Evolutionary conservation across 495 filamentous ascomycete genomes (phyloP).

Genomic region (Aspergillus sclerotioniger): DNA sequence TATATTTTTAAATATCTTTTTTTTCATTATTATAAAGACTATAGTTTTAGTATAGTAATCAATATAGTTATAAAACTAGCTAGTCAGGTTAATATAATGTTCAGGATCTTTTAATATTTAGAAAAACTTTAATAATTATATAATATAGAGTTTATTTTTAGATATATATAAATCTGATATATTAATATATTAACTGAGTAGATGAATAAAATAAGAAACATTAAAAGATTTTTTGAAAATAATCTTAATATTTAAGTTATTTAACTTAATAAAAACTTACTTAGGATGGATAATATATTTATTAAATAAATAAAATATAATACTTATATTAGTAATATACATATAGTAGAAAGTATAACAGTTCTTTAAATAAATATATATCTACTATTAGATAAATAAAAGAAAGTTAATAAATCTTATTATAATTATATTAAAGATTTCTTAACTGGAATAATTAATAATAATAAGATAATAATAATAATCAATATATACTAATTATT

Average conservation of each 20-base stretch:
- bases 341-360: neutral
- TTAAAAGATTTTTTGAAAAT: neutral
- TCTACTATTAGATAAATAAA: neutral
- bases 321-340: neutral
- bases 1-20: conserved; percentile 1
- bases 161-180: neutral
- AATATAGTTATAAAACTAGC: no score
- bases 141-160: no score
- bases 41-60: neutral
- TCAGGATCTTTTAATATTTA: neutral
- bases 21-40: neutral
- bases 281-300: neutral
- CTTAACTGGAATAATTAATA: neutral
- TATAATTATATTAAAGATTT: neutral
- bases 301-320: neutral
- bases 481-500: neutral
- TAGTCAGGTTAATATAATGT: neutral
- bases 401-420: neutral
- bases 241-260: no score
- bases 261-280: no score
- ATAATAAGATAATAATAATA: neutral
- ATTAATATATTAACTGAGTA: neutral
- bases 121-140: neutral
- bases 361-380: neutral
- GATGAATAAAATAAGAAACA: neutral